Base-by-base conservation (phyloP, 257 asterid genomes). In the Knoxia roxburghii region DNA sequence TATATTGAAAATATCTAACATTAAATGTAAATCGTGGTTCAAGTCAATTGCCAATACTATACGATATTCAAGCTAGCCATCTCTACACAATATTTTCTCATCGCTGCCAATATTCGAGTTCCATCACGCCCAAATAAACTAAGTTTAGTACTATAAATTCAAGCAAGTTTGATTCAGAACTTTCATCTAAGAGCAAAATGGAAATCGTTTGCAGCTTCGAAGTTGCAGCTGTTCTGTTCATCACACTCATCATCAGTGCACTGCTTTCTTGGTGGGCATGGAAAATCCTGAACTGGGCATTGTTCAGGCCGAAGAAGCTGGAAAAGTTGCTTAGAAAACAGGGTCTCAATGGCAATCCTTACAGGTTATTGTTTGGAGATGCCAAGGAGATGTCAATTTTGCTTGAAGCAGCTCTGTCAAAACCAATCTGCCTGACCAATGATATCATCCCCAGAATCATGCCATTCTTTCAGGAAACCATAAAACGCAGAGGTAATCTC, bases 221-320 rank as follows among this genome's bases (percentile, higher is more conserved):
- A 6, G 5, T 14, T 9, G 65, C 29, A 60, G 23, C 24, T 8
- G 6, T 49, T 13, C 20, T 5, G 10, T 4, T 6, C n/a, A 27
- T 4, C 4, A 17, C 51, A 46, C 12, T 46, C n/a, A n/a, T n/a
- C n/a, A n/a, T n/a, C n/a, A n/a, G n/a, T 1, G 51, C 2, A 1
- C 13, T 20, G 40, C 64, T 58, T 58, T 40, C 15, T 40, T 12
- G 40, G 6, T 60, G 4, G 49, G 48, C 27, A n/a, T 60, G 65
- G 65, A 60, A 24, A 33, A 60, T 37, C 29, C 24, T 60, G 46
- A 33, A 60, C 65, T 60, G 65, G 65, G 29, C 26, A 11, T 60
- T 48, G 65, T 17, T 60, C 18, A 60, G 43, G 6, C 65, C 65
- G 7, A 60, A 41, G 48, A 60, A 33, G 46, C 29, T 41, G 48